A percentile compares a stretch with the other conserved stretches of the same genome.
Conservation (phyloP, 192 early-diverging fungal species). For the Coemansia sp. region DNA sequence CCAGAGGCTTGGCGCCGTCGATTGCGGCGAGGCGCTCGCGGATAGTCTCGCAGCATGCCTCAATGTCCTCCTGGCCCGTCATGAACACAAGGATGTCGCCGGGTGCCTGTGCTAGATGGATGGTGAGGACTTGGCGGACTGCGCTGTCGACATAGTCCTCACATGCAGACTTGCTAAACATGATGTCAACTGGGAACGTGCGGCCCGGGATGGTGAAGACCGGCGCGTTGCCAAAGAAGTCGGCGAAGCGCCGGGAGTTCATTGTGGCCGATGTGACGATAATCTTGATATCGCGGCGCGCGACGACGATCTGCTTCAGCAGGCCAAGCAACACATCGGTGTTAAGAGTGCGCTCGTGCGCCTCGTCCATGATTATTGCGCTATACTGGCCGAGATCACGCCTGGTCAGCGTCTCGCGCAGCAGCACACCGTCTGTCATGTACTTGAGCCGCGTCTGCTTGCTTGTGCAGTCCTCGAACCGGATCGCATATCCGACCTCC, state of each 20-base stretch:
- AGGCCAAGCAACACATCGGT: conserved; percentile 97
- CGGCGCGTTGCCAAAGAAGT: conserved; percentile 87
- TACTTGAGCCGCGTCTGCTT: conserved; percentile 91
- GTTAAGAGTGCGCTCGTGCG: conserved; percentile 94
- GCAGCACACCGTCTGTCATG: conserved; percentile 98
- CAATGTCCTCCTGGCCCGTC: conserved; percentile 99
- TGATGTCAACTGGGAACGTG: conserved; percentile 90
- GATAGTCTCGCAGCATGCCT: conserved; percentile 71
- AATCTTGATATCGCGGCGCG: conserved; percentile 86
- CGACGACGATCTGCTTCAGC: conserved; percentile 77
- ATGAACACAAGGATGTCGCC: conserved; percentile 95
- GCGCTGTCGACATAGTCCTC: conserved; percentile 95
- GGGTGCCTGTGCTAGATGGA: conserved; percentile 89
- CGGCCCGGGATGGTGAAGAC: conserved; percentile 96
- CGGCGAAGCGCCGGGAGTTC: conserved; percentile 90
- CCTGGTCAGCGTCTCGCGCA: conserved; percentile 89
- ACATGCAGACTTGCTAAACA: conserved; percentile 93
- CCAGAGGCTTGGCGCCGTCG: conserved; percentile 63
- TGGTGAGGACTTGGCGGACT: conserved; percentile 90
- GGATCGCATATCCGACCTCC: conserved; percentile 97
- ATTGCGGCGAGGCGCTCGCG: conserved; percentile 70
- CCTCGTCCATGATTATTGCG: conserved; percentile 96
- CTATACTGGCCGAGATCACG: conserved; percentile 80
- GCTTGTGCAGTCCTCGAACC: conserved; percentile 97
- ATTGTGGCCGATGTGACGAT: conserved; percentile 97